Conservation (phyloP, 805 yeast genomes). For the Metschnikowia peoriensis region DNA sequence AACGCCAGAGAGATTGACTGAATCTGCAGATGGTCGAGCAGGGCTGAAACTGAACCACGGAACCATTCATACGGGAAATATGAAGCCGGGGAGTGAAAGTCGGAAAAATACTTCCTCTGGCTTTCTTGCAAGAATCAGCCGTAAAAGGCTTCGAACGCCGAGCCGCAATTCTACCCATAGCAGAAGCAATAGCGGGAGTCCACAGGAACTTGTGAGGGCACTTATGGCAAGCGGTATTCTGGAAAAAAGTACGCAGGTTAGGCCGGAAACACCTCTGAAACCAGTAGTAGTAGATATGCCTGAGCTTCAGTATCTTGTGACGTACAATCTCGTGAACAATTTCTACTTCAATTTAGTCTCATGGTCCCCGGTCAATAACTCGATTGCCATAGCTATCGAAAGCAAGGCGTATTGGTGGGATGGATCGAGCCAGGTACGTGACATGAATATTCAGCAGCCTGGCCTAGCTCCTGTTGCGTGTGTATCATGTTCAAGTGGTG, state of each 20-base stretch:
- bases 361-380: slow-evolving; percentile 57
- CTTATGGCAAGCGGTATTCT: slow-evolving; percentile 2
- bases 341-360: slow-evolving; percentile 73
- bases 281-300: slow-evolving; percentile 3
- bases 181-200: slow-evolving; percentile 6
- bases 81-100: too few species aligned
- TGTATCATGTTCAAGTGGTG: slow-evolving; percentile 52
- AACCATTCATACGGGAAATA: too few species aligned
- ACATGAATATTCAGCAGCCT: slow-evolving; percentile 34
- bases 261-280: neutral
- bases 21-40: neutral
- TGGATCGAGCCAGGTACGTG: slow-evolving; percentile 41
- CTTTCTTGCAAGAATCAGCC: neutral
- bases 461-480: slow-evolving; percentile 44
- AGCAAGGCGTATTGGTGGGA: slow-evolving; percentile 63
- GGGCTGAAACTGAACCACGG: too few species aligned
- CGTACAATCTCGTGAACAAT: slow-evolving; percentile 60
- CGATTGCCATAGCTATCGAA: slow-evolving; percentile 67
- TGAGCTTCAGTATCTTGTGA: slow-evolving; percentile 19
- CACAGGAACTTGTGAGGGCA: slow-evolving; percentile 1
- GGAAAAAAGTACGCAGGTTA: neutral
- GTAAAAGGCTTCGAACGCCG: slow-evolving; percentile 4
- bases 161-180: slow-evolving; percentile 1
- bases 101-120: neutral
- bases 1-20: neutral